Base-by-base conservation (phyloP, 768 basidiomycete species). In the Russula sp. region DNA sequence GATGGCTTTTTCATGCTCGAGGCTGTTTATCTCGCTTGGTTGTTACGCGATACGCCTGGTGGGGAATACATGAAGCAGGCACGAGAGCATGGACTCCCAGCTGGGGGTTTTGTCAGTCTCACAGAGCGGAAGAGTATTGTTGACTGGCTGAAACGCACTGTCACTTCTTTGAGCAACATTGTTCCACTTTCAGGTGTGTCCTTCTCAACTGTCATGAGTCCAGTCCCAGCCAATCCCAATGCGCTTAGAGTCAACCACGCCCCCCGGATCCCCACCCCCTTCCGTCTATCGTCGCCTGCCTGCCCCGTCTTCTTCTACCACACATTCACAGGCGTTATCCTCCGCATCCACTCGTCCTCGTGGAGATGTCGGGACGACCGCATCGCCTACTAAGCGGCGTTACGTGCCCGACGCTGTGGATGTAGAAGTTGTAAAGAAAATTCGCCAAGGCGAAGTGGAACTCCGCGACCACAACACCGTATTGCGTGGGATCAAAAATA, bases 41-140 rank as follows among this genome's bases (percentile, higher is more conserved):
- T 86, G 4, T 79, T 88, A 37, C 78, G 83, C 51, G 89, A 91
- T 71, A 83, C 84, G 0, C 78, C 84, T 0, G 84, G 85, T 35
- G 89, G 88, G 16, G 92, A 95, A 67, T 98, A 98, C 75, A 85
- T 96, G 84, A 88, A 87, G 71, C 86, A 89, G 69, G 87, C 88
- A 2, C 79, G 91, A 59, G 88, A 89, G 70, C 80, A 80, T 48
- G 89, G 91, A 1, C 75, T 94, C 35, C 63, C 58, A 2, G 78
- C 83, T 2, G 81, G 85, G 44, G 87, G 88, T 8, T 83, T 93
- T 71, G 91, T 98, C 44, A 86, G 89, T 68, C 84, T 93, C 39
- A 91, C 92, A 3, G 94, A 97, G 75, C 78, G 94, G 65, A 92
- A 90, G 76, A 80, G 79, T 50, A 85, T 96, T 0, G 84, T 91